Base-by-base conservation (phyloP, 768 basidiomycete species). In the Podaxis sp. region DNA sequence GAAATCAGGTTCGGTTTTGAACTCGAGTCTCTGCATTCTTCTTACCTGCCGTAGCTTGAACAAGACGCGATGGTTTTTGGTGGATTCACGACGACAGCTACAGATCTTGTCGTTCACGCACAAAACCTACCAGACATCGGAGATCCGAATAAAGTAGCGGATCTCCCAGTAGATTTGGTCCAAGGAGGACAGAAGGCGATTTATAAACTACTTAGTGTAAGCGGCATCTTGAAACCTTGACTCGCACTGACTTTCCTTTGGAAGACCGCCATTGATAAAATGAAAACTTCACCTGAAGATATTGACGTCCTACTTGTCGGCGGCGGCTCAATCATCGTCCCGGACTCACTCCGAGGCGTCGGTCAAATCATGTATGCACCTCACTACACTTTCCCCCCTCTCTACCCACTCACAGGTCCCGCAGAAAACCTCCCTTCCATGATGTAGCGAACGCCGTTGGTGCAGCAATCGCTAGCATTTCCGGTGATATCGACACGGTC, bases 401-500 rank as follows among this genome's bases (percentile, higher is more conserved):
- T 33, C 19, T 52, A n/a, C 13, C 53, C 38, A 5, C 40, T 17
- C 22, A 54, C 2, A 12, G 4, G 8, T 12, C n/a, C n/a, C 36
- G 6, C 48, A 76, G 75, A 17, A 39, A 69, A 15, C 76, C 76
- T 8, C 71, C 69, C 8, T 69, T 73, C 59, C 69, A 77, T 65
- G 80, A 82, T 53, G 84, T 87, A 40, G 87, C 87, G 9, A 86
- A 88, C 59, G 86, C 87, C 6, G 82, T 87, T 2, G 86, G 87
- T 3, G 84, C 84, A 15, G 83, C 82, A 2, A 81, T 76, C 22
- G 66, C 69, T 40, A 80, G 72, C 40, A 76, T 83, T 60, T 79
- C 82, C 1, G 78, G 79, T 4, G 76, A 74, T 48, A 68, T 83
- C 13, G 82, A 83, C 67, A 79, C 77, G 1, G 79, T 82, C 44